A percentile compares a stretch with the other conserved stretches of the same genome.
Evolutionary conservation across 2,329 filamentous ascomycete genomes (phyloP).

Genomic region (Xylaria sp.): DNA sequence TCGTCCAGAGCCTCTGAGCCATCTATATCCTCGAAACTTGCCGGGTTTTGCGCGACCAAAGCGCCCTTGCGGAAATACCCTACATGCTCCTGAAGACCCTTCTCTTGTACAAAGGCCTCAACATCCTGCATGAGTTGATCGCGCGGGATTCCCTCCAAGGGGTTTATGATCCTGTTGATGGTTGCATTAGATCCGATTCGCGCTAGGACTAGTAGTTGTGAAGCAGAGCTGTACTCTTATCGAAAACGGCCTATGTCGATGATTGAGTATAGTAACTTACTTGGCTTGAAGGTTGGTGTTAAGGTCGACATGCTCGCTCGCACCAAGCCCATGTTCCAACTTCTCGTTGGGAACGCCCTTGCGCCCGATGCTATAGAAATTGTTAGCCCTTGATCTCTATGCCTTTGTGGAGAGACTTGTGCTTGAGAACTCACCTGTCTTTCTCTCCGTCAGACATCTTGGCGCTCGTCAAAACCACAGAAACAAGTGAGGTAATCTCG

Average conservation of each 20-base stretch:
- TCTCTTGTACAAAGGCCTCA: slow-evolving; percentile 63
- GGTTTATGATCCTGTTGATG: slow-evolving; percentile 52
- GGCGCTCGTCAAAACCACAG: slow-evolving; percentile 6
- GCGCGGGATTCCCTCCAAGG: slow-evolving; percentile 55
- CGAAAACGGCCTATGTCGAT: background rate
- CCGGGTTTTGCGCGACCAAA: slow-evolving; percentile 73
- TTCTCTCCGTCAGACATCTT: slow-evolving; percentile 27
- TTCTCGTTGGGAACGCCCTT: slow-evolving; percentile 32
- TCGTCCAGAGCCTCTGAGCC: slow-evolving; percentile 63
- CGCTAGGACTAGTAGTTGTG: background rate
- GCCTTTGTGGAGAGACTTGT: background rate
- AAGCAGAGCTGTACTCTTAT: background rate
- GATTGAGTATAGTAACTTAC: slow-evolving; percentile 38
- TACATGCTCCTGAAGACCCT: slow-evolving; percentile 63
- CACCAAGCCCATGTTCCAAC: slow-evolving; percentile 36
- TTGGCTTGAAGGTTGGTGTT: slow-evolving; percentile 50
- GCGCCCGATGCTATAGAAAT: slow-evolving; percentile 12
- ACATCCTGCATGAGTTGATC: slow-evolving; percentile 60
- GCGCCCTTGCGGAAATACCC: slow-evolving; percentile 70
- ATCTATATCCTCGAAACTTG: slow-evolving; percentile 63
- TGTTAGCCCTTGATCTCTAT: background rate
- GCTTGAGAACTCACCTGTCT: slow-evolving; percentile 13
- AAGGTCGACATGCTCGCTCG: slow-evolving; percentile 45
- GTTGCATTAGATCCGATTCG: background rate
- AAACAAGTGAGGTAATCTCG: background rate